Conservation (phyloP, 768 basidiomycete species). For the Scleroderma citrinum region DNA sequence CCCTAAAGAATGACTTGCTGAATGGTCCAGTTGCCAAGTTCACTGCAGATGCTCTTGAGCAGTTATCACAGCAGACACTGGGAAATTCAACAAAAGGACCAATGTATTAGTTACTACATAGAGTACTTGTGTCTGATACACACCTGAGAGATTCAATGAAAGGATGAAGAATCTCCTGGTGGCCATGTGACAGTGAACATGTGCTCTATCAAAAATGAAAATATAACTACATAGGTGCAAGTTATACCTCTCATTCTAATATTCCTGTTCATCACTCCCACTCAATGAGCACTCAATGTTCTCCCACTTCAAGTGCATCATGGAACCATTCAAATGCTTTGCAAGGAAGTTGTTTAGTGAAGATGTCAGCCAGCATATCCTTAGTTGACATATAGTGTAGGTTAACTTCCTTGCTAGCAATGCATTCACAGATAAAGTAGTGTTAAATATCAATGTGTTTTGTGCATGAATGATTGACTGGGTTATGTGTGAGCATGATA, state of each 20-base stretch:
- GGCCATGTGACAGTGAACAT: neutral
- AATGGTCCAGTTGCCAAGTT: too few relatives aligned
- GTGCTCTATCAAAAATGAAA: neutral
- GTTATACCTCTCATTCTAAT: neutral
- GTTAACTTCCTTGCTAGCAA: constrained; percentile 8
- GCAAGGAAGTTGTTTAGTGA: constrained; percentile 10
- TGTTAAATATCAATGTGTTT: constrained; percentile 9
- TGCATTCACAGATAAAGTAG: constrained; percentile 14
- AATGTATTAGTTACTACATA: too few relatives aligned
- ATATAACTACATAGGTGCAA: neutral
- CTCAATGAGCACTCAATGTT: neutral
- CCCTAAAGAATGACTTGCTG: too few relatives aligned
- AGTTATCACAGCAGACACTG: too few relatives aligned
- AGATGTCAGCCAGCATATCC: constrained; percentile 20
- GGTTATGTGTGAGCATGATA: neutral
- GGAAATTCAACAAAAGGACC: too few relatives aligned
- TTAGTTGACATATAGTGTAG: constrained; percentile 15
- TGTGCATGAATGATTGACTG: neutral
- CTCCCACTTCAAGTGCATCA: neutral
- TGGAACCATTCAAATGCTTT: constrained; percentile 7
- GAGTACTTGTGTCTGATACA: too few relatives aligned
- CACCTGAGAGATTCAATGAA: neutral
- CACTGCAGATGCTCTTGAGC: too few relatives aligned
- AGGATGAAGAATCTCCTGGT: neutral
- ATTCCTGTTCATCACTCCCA: neutral